phyloP scores from a whole-genome alignment of 257 asterid genomes.

The Ophiorrhiza pumila region DNA sequence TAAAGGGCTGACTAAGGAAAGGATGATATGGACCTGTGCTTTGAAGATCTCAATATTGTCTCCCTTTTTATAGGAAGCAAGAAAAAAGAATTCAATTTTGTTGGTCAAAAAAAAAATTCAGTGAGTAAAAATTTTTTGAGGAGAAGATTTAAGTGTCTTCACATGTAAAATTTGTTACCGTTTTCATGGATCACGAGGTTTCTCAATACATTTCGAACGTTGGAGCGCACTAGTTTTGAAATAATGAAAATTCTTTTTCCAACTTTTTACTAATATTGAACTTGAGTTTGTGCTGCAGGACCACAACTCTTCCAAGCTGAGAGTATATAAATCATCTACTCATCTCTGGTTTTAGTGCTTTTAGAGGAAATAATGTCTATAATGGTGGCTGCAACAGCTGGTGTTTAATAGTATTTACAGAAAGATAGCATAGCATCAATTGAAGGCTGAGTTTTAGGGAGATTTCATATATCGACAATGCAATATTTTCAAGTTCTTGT shows the following conservation, averaged over 20 bases:
- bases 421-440: background rate
- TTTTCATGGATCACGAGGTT: constrained; percentile 61
- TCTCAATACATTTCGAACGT: constrained; percentile 46
- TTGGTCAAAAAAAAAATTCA: background rate
- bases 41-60: constrained; percentile 36
- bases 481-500: no score
- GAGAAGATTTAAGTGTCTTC: constrained; percentile 35
- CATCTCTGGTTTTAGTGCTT: background rate
- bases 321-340: no score
- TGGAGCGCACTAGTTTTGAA: constrained; percentile 81
- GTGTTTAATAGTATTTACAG: background rate
- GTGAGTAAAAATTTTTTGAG: background rate
- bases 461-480: background rate
- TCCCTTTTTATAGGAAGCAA: constrained; percentile 43
- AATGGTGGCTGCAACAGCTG: background rate
- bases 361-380: background rate
- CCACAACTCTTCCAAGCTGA: no score
- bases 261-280: background rate
- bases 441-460: background rate
- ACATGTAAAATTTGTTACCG: constrained; percentile 70
- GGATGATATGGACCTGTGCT: constrained; percentile 39
- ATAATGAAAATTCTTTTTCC: background rate
- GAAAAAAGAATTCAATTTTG: background rate
- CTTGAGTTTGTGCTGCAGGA: background rate
- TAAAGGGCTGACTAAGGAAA: constrained; percentile 7